Evolutionary conservation across 2,329 filamentous ascomycete genomes (phyloP).

Genomic region (Alternaria infectoria): DNA sequence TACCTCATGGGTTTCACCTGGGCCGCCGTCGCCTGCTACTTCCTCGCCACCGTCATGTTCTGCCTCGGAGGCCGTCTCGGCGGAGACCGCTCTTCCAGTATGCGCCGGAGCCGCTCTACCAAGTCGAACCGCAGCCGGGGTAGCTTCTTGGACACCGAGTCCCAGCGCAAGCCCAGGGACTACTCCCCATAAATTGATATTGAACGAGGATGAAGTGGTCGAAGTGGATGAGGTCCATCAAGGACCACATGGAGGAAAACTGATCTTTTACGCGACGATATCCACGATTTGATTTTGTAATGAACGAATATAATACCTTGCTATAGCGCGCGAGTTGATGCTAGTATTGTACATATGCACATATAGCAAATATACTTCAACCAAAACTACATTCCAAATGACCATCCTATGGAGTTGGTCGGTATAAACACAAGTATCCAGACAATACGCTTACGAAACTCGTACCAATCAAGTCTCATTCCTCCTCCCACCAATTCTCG

Average conservation of each 20-base stretch:
- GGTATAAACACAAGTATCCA: neutral
- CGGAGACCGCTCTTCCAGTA: conserved; percentile 49
- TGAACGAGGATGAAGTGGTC: neutral
- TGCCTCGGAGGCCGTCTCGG: conserved; percentile 64
- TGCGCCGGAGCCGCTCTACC: conserved; percentile 57
- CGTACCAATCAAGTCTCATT: neutral
- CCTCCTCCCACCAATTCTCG: conserved; percentile 7
- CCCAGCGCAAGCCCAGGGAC: conserved; percentile 46
- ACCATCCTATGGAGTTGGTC: neutral
- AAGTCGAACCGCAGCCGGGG: conserved; percentile 52
- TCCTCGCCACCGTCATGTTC: conserved; percentile 72
- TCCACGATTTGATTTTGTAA: conserved; percentile 24
- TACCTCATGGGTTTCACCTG: conserved; percentile 81
- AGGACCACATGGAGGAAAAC: neutral
- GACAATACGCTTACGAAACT: neutral
- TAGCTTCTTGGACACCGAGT: conserved; percentile 62
- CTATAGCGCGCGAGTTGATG: neutral
- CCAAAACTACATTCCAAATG: no score
- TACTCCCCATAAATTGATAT: conserved; percentile 4
- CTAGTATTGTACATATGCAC: neutral
- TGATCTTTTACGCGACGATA: conserved; percentile 20
- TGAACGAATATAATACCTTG: conserved; percentile 4
- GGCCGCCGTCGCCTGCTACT: conserved; percentile 70
- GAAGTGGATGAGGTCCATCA: neutral
- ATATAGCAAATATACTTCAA: neutral